Base-by-base conservation (phyloP, 768 basidiomycete genomes). In the Termitomyces sp. region DNA sequence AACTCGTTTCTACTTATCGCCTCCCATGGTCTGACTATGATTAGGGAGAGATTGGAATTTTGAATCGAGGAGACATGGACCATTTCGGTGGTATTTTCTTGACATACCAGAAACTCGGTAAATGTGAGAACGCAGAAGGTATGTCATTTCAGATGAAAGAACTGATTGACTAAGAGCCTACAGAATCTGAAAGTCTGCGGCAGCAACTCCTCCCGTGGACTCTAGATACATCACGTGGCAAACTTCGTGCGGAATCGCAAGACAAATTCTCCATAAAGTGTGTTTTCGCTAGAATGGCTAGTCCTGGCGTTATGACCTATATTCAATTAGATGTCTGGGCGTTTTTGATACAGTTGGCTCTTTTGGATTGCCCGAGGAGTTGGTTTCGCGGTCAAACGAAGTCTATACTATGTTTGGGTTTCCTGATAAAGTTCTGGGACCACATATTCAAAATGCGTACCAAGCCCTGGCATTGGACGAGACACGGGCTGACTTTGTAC, bases 261-360 rank as follows among this genome's bases (percentile, higher is more conserved):
- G 67, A 18, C 16, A 72, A 69, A 13, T 91, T 89, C 69, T 79
- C 82, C 4, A 69, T 91, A 62, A 88, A 88, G 88, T 89, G 56
- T 56, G 77, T 62, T 10, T 28, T 55, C 28, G 6, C 26, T 40
- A 14, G 32, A 4, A 26, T 44, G 14, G 18, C 57, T 50, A 14
- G 41, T 23, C 12, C 2, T 12, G 47, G 30, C 47, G 14, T 57
- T 26, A 47, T 55, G 40, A 20, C 52, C 63, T 32, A 47, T 16
- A 50, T 30, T 55, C 30, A 28, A 60, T 35, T 62, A 87, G 84
- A 69, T 87, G 86, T 62, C 64, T 91, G 55, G 88, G 88, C 2
- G 87, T 91, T 20, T 91, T 86, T 65, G 89, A 91, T 65, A 91
- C 89, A 5, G 89, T 90, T n/a, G 87, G 87, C 14, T 79, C 87